Percentiles rank a stretch among this genome's conserved stretches.
phyloP scores from a whole-genome alignment of 1,284 basidiomycete species.

The Tausonia pullulans region DNA sequence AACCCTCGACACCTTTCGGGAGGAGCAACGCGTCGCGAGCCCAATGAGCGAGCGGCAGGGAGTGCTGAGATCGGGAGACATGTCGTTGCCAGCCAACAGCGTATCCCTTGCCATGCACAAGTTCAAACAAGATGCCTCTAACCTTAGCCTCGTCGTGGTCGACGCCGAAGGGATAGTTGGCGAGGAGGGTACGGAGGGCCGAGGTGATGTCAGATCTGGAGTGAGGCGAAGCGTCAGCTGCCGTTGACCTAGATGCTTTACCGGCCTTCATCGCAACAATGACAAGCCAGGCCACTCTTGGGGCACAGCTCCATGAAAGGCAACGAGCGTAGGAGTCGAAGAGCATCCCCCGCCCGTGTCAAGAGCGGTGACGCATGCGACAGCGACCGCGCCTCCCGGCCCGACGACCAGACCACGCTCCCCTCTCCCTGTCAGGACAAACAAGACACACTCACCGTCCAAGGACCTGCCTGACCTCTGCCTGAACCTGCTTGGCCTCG shows the following conservation, averaged over 20 bases:
- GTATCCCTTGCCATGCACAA: no score
- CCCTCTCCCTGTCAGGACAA: no score
- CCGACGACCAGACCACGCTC: no score
- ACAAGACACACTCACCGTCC: conserved; percentile 48
- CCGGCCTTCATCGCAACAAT: no score
- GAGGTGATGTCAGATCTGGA: conserved; percentile 58
- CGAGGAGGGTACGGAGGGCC: conserved; percentile 58
- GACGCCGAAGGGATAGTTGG: conserved; percentile 71
- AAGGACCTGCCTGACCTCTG: conserved; percentile 58
- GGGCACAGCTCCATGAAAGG: background rate
- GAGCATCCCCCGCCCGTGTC: no score
- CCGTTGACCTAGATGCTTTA: background rate
- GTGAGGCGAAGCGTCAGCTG: background rate
- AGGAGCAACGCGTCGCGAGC: no score
- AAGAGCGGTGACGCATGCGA: no score
- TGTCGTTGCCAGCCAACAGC: background rate
- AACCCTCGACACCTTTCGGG: no score
- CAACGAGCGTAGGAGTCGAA: background rate
- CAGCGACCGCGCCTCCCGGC: no score
- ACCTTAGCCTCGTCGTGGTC: conserved; percentile 83
- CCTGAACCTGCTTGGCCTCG: conserved; percentile 64
- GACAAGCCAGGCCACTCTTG: no score
- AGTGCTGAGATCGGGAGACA: background rate
- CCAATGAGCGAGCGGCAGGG: background rate
- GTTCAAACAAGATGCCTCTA: conserved; percentile 18